phyloP scores from a whole-genome alignment of 345 rosid species.

The Microthlaspi erraticum region DNA sequence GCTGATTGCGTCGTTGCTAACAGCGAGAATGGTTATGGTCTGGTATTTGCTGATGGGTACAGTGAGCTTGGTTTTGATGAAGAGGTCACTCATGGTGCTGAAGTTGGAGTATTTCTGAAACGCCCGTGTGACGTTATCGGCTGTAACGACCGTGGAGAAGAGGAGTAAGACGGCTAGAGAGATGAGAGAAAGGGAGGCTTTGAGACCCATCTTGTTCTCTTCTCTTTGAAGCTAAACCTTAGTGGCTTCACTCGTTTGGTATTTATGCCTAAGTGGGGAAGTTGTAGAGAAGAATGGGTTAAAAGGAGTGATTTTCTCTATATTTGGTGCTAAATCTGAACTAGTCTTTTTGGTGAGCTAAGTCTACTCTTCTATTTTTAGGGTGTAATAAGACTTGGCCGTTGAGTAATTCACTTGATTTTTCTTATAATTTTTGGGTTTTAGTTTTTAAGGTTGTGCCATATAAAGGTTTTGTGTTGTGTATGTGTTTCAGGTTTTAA shows the following conservation, averaged over 20 bases:
- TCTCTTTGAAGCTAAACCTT: slow-evolving; percentile 30
- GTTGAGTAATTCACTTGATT: slow-evolving; percentile 5
- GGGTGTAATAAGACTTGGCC: slow-evolving; percentile 40
- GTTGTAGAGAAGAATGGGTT: slow-evolving; percentile 27
- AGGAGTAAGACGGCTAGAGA: slow-evolving; percentile 37
- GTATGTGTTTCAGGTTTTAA: background rate
- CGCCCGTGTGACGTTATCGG: slow-evolving; percentile 52
- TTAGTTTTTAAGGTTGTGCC: background rate
- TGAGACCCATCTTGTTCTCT: slow-evolving; percentile 43
- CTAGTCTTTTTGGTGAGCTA: slow-evolving; percentile 33
- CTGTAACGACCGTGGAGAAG: slow-evolving; percentile 37
- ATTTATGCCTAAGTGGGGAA: slow-evolving; percentile 36
- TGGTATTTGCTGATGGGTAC: slow-evolving; percentile 45
- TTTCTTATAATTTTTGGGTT: background rate
- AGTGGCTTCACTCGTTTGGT: slow-evolving; percentile 28
- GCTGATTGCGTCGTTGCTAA: slow-evolving; percentile 48
- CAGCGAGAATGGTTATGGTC: slow-evolving; percentile 63
- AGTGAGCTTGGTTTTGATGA: slow-evolving; percentile 47
- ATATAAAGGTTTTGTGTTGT: slow-evolving; percentile 6
- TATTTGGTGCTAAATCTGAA: slow-evolving; percentile 26
- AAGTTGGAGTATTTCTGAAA: slow-evolving; percentile 49
- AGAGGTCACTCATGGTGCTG: slow-evolving; percentile 48
- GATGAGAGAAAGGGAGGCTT: slow-evolving; percentile 36
- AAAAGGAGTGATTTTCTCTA: slow-evolving; percentile 35
- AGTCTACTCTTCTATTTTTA: slow-evolving; percentile 43